phyloP scores from a whole-genome alignment of 2,329 filamentous ascomycete genomes.

The Pseudocercospora eumusae region DNA sequence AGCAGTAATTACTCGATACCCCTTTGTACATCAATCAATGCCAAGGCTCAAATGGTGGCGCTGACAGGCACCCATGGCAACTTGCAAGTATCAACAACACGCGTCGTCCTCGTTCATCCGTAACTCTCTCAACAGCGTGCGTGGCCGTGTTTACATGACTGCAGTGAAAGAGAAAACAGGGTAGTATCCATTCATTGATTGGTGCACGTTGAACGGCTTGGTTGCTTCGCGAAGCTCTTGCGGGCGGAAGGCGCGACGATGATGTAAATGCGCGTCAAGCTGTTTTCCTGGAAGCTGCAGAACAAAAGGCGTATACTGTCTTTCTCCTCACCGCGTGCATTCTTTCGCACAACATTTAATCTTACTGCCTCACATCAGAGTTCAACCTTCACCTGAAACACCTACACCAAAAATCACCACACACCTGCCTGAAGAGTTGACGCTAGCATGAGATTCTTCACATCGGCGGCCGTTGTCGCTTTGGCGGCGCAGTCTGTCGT shows the following conservation, averaged over 20 bases:
- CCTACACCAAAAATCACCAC: not conserved
- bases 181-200: no score
- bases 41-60: not conserved
- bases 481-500: constrained; percentile 69
- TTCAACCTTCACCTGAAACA: not conserved
- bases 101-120: not conserved
- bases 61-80: not conserved
- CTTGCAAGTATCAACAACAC: not conserved
- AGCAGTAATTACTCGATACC: constrained; percentile 1
- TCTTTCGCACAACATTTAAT: constrained; percentile 4
- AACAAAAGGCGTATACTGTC: not conserved
- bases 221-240: not conserved
- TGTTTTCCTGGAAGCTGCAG: constrained; percentile 2
- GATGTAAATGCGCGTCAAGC: not conserved
- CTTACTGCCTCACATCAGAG: not conserved
- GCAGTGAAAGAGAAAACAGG: no score
- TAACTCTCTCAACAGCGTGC: not conserved
- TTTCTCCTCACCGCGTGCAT: not conserved
- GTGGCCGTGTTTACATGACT: not conserved
- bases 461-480: constrained; percentile 68
- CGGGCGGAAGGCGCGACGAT: not conserved
- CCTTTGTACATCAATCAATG: not conserved
- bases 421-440: constrained; percentile 13
- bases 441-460: constrained; percentile 73
- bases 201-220: no score